Evolutionary conservation across 768 basidiomycete genomes (phyloP), one percentile per base, ranked within the genome.

Genomic region (Lactarius evosmus): DNA sequence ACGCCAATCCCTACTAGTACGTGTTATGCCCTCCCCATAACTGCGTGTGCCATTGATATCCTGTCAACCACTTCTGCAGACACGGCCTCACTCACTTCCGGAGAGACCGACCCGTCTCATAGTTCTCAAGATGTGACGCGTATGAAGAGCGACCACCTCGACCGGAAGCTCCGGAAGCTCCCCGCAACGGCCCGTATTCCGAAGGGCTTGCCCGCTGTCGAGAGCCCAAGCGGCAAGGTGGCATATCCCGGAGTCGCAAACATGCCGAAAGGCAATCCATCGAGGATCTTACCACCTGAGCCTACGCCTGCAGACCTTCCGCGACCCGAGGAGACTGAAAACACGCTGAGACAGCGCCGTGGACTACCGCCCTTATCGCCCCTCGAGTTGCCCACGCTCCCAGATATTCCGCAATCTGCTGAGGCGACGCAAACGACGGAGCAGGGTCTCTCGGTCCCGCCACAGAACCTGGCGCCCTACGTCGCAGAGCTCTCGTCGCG

Each of bases 121-220:
- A 91, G 90, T 70, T 89, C 91, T 33, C 83, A 79, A 68, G 95
- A 97, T 68, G 92, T 95, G 73, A 93, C 95, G 85, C 85, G 92
- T 38, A 88, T 98, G 84, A 95, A 93, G 76, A 90, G 91, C 8
- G 91, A 93, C 49, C 91, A 94, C 74, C 82, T 98, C 40, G 94
- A 98, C 75, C 89, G 96, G 58, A 38, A 1, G 16, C 6, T n/a
- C n/a, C n/a, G n/a, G n/a, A 98, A 98, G 73, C 79, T 96, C 44
- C 97, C 95, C 34, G 91, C 95, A 53, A 96, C 93, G 2, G 93
- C 96, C 29, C 85, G 89, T 52, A 72, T 96, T 60, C 93, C 96
- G 4, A 95, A 93, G 75, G 87, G 95, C 40, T 97, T 95, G 29
- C 98, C 92, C 7, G 87, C 98, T 40, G 88, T 98, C 56, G 96